Conservation (phyloP, 768 basidiomycete species). For the Macrolepiota fuliginosa region DNA sequence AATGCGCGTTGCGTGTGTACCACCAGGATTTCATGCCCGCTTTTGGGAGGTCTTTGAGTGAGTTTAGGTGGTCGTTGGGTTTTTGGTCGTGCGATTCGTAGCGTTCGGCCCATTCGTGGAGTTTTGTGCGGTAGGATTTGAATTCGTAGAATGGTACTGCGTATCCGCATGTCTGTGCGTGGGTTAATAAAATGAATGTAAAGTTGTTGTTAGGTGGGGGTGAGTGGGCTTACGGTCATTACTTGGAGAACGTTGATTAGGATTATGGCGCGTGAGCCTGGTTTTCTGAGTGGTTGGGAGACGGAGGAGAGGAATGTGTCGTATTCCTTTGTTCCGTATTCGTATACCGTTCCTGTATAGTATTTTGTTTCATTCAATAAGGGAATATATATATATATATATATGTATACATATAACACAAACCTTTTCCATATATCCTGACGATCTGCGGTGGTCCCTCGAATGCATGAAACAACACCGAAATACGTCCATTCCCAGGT, state of each 20-base stretch:
- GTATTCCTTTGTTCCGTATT: conserved; percentile 64
- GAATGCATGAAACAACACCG: conserved; percentile 61
- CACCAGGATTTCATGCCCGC: conserved; percentile 7
- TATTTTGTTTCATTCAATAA: not conserved
- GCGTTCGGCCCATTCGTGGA: conserved; percentile 41
- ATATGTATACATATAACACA: not conserved
- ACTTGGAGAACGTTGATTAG: conserved; percentile 62
- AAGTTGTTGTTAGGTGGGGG: not conserved
- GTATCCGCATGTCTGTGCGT: conserved; percentile 75
- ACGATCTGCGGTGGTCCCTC: conserved; percentile 58
- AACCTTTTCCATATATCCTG: conserved; percentile 59
- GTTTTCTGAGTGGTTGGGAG: conserved; percentile 33
- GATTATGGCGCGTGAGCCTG: conserved; percentile 61
- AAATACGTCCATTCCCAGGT: conserved; percentile 52
- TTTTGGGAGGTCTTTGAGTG: not conserved
- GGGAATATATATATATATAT: not conserved
- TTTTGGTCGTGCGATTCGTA: conserved; percentile 42
- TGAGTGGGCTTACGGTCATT: conserved; percentile 32
- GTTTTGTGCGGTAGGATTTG: conserved; percentile 50
- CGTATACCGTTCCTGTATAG: conserved; percentile 50
- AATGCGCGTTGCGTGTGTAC: not conserved
- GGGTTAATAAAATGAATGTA: too few species aligned
- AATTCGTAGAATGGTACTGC: conserved; percentile 61
- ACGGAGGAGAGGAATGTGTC: conserved; percentile 43
- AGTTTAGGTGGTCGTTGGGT: conserved; percentile 5